Evolutionary conservation across 2,329 filamentous ascomycete species (phyloP).

Genomic region (Microdochium trichocladiopsis): DNA sequence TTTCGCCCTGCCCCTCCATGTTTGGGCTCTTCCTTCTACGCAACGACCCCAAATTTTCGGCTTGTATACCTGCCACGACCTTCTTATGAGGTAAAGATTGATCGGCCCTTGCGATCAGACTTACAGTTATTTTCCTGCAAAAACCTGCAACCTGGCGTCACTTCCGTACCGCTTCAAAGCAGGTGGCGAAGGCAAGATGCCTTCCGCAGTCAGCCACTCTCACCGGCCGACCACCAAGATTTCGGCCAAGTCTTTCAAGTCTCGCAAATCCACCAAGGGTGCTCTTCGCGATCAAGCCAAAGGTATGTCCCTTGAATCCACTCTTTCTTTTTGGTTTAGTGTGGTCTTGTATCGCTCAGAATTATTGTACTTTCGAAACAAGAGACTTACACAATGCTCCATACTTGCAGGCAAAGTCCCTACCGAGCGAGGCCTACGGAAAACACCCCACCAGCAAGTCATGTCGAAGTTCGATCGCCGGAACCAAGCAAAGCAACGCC

Average conservation of each 20-base stretch:
- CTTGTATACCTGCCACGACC: not conserved
- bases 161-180: slow-evolving; percentile 86
- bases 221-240: slow-evolving; percentile 91
- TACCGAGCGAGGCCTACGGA: slow-evolving; percentile 66
- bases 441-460: slow-evolving; percentile 90
- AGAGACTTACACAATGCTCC: slow-evolving; percentile 5
- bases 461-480: slow-evolving; percentile 95
- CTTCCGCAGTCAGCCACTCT: slow-evolving; percentile 66
- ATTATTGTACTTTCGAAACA: slow-evolving; percentile 7
- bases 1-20: not conserved
- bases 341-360: too few relatives aligned
- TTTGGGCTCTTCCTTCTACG: not conserved
- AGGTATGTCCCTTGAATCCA: slow-evolving; percentile 42
- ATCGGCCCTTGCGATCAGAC: slow-evolving; percentile 28
- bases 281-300: slow-evolving; percentile 79
- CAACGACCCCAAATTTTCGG: not conserved
- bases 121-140: slow-evolving; percentile 10
- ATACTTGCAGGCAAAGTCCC: slow-evolving; percentile 64
- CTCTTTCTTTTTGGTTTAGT: too few relatives aligned
- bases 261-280: slow-evolving; percentile 81
- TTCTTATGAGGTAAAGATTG: too few relatives aligned
- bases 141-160: slow-evolving; percentile 50
- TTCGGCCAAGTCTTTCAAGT: slow-evolving; percentile 86
- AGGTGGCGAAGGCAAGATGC: slow-evolving; percentile 68
- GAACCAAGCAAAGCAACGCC: slow-evolving; percentile 90